These are phyloP conservation scores for Trichoderma asperellum DNA, from an alignment of 2,329 filamentous ascomycete genomes.

Conservation along the genomic window DNA sequence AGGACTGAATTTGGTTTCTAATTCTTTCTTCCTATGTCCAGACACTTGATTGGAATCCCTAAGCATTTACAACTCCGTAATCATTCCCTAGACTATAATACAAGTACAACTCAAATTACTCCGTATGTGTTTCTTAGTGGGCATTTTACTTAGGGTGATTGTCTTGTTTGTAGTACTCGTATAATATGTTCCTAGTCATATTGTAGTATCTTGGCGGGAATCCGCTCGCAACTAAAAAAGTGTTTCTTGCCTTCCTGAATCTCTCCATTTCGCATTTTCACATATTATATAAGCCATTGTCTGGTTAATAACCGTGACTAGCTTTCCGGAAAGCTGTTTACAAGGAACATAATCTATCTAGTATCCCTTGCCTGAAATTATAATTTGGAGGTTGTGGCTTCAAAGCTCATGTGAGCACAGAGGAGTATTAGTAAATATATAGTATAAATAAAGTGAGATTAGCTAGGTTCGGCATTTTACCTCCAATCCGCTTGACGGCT, in stretches of 20 bases:
- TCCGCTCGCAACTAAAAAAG: too few relatives aligned
- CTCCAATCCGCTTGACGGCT: not conserved
- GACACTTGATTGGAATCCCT: too few relatives aligned
- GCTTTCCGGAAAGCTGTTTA: not conserved
- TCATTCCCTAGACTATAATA: too few relatives aligned
- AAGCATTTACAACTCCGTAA: too few relatives aligned
- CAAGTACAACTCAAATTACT: too few relatives aligned
- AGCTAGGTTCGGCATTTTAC: not conserved
- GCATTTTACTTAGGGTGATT: not conserved
- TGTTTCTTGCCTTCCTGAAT: too few relatives aligned
- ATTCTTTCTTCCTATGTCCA: too few relatives aligned
- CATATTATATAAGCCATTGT: too few relatives aligned
- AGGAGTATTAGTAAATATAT: not conserved
- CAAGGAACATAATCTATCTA: too few relatives aligned
- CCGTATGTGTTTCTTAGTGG: not conserved
- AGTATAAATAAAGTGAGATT: not conserved
- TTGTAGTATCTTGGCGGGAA: not conserved
- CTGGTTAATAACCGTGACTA: too few relatives aligned
- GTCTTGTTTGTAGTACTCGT: not conserved
- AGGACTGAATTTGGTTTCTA: not conserved
- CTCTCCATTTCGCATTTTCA: too few relatives aligned
- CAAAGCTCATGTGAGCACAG: not conserved
- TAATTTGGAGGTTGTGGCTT: not conserved
- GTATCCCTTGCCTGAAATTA: too few relatives aligned
- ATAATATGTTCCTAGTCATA: not conserved